Percentiles rank a stretch among this genome's conserved stretches.
Evolutionary conservation across 371 early-diverging fungal species (phyloP).

Genomic region (Apophysomyces sp.): DNA sequence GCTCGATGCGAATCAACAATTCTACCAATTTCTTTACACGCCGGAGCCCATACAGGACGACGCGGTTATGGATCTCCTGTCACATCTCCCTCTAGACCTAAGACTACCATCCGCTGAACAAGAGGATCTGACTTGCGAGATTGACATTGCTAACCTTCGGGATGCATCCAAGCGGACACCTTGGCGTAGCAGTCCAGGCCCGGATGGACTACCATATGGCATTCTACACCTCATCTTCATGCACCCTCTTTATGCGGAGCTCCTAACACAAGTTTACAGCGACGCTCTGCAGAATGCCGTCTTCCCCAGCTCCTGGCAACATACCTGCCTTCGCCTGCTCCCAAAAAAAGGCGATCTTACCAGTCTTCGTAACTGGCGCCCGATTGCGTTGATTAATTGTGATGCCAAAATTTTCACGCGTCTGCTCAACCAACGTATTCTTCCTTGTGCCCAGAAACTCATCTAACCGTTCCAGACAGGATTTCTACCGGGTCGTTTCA

Average conservation of each 20-base stretch:
- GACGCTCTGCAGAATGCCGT: constrained; percentile 9
- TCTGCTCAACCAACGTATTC: constrained; percentile 10
- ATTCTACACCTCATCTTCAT: constrained; percentile 5
- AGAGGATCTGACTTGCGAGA: background rate
- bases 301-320: constrained; percentile 23
- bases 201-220: constrained; percentile 17
- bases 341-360: constrained; percentile 17
- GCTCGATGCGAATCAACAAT: background rate
- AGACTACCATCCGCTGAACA: background rate
- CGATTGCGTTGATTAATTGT: constrained; percentile 14
- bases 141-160: constrained; percentile 1
- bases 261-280: constrained; percentile 9
- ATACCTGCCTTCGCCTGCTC: constrained; percentile 20
- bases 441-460: background rate
- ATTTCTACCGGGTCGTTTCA: constrained; percentile 10
- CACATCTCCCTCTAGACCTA: background rate
- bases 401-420: constrained; percentile 19
- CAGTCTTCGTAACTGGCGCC: background rate
- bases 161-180: constrained; percentile 2
- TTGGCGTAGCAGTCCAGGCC: constrained; percentile 4
- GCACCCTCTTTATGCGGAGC: background rate
- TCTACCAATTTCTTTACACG: background rate
- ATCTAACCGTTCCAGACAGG: constrained; percentile 5
- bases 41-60: background rate
- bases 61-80: background rate